Evolutionary conservation across 345 rosid genomes (phyloP).

Genomic region (Erysimum cheiranthoides): DNA sequence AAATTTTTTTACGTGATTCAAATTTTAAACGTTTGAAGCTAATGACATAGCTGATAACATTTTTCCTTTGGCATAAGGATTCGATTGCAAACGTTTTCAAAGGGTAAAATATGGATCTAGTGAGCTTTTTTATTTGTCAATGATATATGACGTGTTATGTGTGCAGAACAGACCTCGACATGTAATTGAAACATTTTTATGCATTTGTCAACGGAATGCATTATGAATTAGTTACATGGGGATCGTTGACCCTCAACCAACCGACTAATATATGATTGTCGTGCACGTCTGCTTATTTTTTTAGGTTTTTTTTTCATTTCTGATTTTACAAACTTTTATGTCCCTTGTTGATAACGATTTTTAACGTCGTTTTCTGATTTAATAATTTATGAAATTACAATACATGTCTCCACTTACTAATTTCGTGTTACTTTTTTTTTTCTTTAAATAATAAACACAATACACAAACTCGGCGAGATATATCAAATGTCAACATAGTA

Average conservation of each 20-base stretch:
- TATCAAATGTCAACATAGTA: background rate
- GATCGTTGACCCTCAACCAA: conserved; percentile 30
- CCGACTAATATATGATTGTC: conserved; percentile 33
- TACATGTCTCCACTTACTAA: background rate
- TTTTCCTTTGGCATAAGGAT: too few species aligned
- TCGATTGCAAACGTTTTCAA: too few species aligned
- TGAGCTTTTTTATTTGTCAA: background rate
- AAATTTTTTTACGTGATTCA: too few species aligned
- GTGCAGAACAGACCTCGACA: background rate
- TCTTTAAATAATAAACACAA: too few species aligned
- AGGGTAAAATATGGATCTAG: too few species aligned
- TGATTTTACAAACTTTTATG: background rate
- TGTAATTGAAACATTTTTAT: conserved; percentile 3
- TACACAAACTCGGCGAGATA: background rate
- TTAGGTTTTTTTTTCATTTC: background rate
- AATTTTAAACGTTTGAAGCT: too few species aligned
- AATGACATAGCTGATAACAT: too few species aligned
- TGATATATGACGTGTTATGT: conserved; percentile 20
- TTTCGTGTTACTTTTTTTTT: background rate
- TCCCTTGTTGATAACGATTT: background rate
- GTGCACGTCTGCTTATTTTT: conserved; percentile 27
- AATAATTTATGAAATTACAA: background rate
- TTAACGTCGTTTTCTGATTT: background rate
- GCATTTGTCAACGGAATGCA: conserved; percentile 29
- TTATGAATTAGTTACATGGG: conserved; percentile 1